Percentiles rank a stretch among this genome's conserved stretches.
phyloP scores from a whole-genome alignment of 2,329 filamentous ascomycete genomes.

The Cadophora sp. region DNA sequence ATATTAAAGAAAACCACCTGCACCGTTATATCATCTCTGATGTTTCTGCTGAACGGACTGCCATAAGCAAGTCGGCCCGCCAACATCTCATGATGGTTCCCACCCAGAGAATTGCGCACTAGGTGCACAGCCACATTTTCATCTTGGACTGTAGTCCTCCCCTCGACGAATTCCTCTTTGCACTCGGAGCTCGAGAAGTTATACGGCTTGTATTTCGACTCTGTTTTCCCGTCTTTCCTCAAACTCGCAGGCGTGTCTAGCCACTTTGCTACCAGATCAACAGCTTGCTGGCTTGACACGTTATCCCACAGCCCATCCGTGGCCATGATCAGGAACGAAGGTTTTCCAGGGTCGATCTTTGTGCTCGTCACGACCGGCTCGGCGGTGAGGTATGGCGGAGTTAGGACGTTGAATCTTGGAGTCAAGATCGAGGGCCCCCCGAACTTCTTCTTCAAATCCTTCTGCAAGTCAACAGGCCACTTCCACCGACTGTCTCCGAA shows the following conservation, averaged over 20 bases:
- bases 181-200: not conserved
- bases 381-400: conserved; percentile 73
- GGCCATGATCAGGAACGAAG: conserved; percentile 67
- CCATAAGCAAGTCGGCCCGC: conserved; percentile 13
- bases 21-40: conserved; percentile 19
- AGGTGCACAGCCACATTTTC: conserved; percentile 20
- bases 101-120: conserved; percentile 21
- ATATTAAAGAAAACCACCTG: conserved; percentile 19
- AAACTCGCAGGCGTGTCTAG: not conserved
- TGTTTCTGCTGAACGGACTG: conserved; percentile 5
- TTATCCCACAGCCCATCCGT: conserved; percentile 72
- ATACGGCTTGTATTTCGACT: conserved; percentile 4
- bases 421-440: not conserved
- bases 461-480: conserved; percentile 56
- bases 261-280: conserved; percentile 55
- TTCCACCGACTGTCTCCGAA: conserved; percentile 76
- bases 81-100: conserved; percentile 22
- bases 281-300: conserved; percentile 62
- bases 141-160: conserved; percentile 15
- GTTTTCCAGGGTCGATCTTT: conserved; percentile 52
- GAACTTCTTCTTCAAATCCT: conserved; percentile 15
- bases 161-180: conserved; percentile 6
- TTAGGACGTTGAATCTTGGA: conserved; percentile 36
- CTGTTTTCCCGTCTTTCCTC: not conserved
- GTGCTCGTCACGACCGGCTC: conserved; percentile 68